Conservation (phyloP, 495 filamentous ascomycete species). For the Neurospora sp. region DNA sequence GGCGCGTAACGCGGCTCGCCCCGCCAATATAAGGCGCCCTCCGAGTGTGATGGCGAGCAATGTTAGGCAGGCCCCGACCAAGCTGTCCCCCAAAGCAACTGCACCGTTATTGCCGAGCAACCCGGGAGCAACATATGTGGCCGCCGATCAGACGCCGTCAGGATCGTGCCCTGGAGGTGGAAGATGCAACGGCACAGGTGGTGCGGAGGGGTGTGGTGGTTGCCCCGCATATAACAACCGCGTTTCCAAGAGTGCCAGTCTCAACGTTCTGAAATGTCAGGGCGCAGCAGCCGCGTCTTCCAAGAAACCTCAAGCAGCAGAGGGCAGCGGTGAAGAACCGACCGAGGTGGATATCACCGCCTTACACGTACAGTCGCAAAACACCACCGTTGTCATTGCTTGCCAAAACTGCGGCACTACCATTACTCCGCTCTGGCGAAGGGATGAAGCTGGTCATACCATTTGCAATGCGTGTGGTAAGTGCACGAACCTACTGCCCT, state of each 20-base stretch:
- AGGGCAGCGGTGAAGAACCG: constrained; percentile 24
- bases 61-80: constrained; percentile 26
- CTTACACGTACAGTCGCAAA: constrained; percentile 33
- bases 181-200: constrained; percentile 91
- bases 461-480: constrained; percentile 98
- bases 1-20: constrained; percentile 79
- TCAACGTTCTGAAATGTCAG: constrained; percentile 45
- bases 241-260: constrained; percentile 74
- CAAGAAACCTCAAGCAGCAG: constrained; percentile 12
- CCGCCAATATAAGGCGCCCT: constrained; percentile 74
- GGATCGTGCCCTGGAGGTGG: constrained; percentile 96
- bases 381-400: constrained; percentile 71
- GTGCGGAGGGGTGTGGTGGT: constrained; percentile 89
- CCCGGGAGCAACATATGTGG: constrained; percentile 63
- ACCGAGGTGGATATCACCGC: constrained; percentile 38
- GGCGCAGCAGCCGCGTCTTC: constrained; percentile 12
- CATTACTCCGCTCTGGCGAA: constrained; percentile 90
- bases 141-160: constrained; percentile 56
- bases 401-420: constrained; percentile 98
- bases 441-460: constrained; percentile 89
- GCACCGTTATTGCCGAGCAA: constrained; percentile 25
- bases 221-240: constrained; percentile 97
- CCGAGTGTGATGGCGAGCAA: constrained; percentile 31
- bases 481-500: constrained; percentile 21
- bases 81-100: constrained; percentile 23